A percentile compares a stretch with the other conserved stretches of the same genome.
These are phyloP conservation scores for Gynostemma pentaphyllum DNA, from an alignment of 306 rosid species.

Conservation along the genomic window DNA sequence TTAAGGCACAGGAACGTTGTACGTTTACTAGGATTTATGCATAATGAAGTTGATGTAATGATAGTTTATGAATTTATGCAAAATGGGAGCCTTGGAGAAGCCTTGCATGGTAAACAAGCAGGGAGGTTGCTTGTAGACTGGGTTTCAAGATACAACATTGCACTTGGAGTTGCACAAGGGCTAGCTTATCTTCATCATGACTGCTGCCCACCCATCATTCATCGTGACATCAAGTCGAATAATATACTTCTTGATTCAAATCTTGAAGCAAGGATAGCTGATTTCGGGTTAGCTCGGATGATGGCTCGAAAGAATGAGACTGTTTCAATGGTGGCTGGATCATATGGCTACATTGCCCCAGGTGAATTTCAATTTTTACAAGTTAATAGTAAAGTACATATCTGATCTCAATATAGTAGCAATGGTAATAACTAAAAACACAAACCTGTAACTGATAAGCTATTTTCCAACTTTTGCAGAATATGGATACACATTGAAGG, in stretches of 20 bases:
- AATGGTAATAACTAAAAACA: neutral
- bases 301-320: conserved; percentile 84
- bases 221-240: conserved; percentile 81
- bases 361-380: conserved; percentile 37
- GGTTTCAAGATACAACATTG: conserved; percentile 87
- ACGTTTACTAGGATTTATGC: conserved; percentile 67
- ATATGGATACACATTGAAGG: conserved; percentile 87
- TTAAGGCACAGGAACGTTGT: conserved; percentile 86
- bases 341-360: conserved; percentile 96
- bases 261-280: conserved; percentile 88
- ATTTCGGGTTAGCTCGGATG: conserved; percentile 89
- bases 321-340: conserved; percentile 88
- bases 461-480: conserved; percentile 29
- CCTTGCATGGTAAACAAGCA: conserved; percentile 66
- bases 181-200: conserved; percentile 95
- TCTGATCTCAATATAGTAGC: no score
- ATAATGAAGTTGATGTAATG: conserved; percentile 68
- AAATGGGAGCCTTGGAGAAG: conserved; percentile 84
- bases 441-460: neutral
- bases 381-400: neutral
- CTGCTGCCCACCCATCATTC: conserved; percentile 79
- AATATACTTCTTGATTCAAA: conserved; percentile 79
- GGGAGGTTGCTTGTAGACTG: conserved; percentile 68
- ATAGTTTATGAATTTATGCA: conserved; percentile 81
- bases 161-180: conserved; percentile 87